Base-by-base conservation (phyloP, 1,284 basidiomycete species). In the Apiotrichum akiyoshidainum region DNA sequence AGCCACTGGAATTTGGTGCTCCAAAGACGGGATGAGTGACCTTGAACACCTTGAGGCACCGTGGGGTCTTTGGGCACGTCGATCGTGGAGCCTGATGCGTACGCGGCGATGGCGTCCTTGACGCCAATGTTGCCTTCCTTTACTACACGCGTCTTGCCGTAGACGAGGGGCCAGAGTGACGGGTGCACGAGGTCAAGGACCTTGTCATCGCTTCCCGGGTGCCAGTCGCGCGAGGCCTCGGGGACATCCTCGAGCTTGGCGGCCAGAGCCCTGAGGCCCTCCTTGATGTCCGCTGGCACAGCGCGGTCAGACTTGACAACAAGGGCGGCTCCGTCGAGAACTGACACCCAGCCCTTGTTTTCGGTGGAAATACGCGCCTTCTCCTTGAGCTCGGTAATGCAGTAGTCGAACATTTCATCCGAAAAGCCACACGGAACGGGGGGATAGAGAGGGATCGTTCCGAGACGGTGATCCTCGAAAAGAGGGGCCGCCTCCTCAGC, bases 1-100 rank as follows among this genome's bases (percentile, higher is more conserved):
- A 61, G 60, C 60, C 60, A 61, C 53, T 61, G 60, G 46, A 58
- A 61, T 46, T 61, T 61, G 21, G 14, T 16, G 11, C 48, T 52
- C 5, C 47, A 21, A 1, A 58, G 45, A 19, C 34, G 41, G 21
- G 26, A 31, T 31, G 26, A 31, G 4, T 31, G 26, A 31, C 7
- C 26, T 4, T 31, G 26, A 31, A 7, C 3, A 16, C 19, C n/a
- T 44, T 21, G 10, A 16, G 19, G 12, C 39, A 11, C 17, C 33
- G 45, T 52, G 40, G 31, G 7, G 12, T n/a, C 22, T 13, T 45
- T 52, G 44, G 34, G 35, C 10, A 22, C 7, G 34, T 35, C 35
- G 35, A 54, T 37, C 5, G 35, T 39, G 31, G 47, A 21, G 45
- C 53, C 53, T 4, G 19, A 31, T 13, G 34, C 46, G 16, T 31